A percentile compares a stretch with the other conserved stretches of the same genome.
Conservation (phyloP, 2,329 filamentous ascomycete genomes). For the Penicillium oxalicum region DNA sequence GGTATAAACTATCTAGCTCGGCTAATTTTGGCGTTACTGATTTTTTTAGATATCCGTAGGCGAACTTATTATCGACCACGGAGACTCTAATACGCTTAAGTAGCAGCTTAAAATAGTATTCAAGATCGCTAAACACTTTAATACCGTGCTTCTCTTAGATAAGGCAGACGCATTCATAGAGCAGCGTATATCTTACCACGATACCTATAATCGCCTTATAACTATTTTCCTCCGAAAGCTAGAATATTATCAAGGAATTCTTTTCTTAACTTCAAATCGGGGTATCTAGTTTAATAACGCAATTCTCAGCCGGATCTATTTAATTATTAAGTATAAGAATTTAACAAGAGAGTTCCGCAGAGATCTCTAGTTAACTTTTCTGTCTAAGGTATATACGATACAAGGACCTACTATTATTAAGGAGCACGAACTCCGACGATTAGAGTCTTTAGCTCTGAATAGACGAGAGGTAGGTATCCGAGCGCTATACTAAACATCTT, state of each 20-base stretch:
- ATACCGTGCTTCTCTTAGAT: too few species aligned
- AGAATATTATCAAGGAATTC: slow-evolving; percentile 8
- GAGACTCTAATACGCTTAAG: too few species aligned
- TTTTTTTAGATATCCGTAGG: too few species aligned
- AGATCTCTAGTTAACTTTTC: not conserved
- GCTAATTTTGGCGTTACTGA: not conserved
- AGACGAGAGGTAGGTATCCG: not conserved
- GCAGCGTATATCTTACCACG: too few species aligned
- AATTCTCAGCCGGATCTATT: not conserved
- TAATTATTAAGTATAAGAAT: not conserved
- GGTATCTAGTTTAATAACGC: not conserved
- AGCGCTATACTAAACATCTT: not conserved
- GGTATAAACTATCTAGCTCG: slow-evolving; percentile 1
- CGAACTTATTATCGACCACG: too few species aligned
- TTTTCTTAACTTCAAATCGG: slow-evolving; percentile 8
- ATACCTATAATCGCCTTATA: too few species aligned
- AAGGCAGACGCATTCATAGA: too few species aligned
- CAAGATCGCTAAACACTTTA: too few species aligned
- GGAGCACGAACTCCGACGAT: not conserved
- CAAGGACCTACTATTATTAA: not conserved
- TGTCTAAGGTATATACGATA: not conserved
- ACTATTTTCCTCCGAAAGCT: slow-evolving; percentile 5
- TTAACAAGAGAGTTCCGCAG: not conserved
- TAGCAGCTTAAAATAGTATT: too few species aligned
- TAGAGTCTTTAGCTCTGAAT: not conserved